A percentile compares a stretch with the other conserved stretches of the same genome.
phyloP scores from a whole-genome alignment of 768 basidiomycete species.

The Clitopilus hobsonii region DNA sequence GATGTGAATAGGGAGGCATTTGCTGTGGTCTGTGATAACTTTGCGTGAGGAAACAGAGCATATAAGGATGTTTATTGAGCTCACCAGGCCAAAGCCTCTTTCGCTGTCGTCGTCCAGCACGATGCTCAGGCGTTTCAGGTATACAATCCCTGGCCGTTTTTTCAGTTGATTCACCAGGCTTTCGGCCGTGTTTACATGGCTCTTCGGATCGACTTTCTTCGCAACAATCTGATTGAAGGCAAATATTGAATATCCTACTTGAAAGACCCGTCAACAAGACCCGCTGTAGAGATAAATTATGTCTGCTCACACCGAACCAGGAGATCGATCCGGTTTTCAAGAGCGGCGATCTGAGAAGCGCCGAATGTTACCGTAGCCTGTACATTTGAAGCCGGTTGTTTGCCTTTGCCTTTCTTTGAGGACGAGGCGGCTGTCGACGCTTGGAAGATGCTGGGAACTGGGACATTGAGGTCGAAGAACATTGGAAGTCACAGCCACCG shows the following conservation, averaged over 20 bases:
- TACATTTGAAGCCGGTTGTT: constrained; percentile 26
- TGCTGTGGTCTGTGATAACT: constrained; percentile 56
- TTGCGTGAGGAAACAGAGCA: constrained; percentile 17
- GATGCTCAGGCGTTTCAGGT: constrained; percentile 75
- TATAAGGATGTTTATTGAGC: constrained; percentile 51
- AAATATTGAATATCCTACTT: constrained; percentile 85
- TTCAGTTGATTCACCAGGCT: constrained; percentile 53
- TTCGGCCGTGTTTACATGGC: constrained; percentile 61
- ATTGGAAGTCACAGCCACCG: no score
- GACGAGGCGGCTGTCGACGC: constrained; percentile 19
- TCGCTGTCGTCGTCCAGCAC: constrained; percentile 80
- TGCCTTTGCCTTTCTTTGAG: constrained; percentile 57
- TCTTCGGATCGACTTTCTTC: constrained; percentile 68
- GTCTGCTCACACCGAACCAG: constrained; percentile 62
- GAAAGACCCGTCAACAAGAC: constrained; percentile 8
- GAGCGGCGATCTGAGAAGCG: constrained; percentile 46
- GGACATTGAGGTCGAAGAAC: constrained; percentile 69
- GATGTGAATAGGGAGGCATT: constrained; percentile 54
- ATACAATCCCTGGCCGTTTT: constrained; percentile 53
- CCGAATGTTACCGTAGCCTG: constrained; percentile 33
- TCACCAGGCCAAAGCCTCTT: constrained; percentile 79
- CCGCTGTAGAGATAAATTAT: background rate
- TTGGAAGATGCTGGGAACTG: constrained; percentile 31
- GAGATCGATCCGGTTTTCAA: constrained; percentile 64
- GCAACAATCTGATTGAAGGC: constrained; percentile 71